phyloP scores from a whole-genome alignment of 768 basidiomycete species.

The Mycena galopus region DNA sequence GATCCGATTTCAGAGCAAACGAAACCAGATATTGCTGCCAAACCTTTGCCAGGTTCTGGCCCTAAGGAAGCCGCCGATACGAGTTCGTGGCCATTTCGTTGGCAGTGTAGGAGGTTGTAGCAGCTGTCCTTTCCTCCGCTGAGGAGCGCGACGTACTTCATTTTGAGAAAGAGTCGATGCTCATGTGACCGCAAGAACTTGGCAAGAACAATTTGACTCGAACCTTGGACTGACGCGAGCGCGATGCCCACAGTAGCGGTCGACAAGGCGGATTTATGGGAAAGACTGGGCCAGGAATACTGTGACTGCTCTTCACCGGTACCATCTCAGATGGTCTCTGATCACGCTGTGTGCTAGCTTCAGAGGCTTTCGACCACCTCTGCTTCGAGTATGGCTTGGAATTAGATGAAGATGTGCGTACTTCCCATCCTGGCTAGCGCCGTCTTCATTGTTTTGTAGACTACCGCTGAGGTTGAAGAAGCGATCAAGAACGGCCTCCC shows the following conservation, averaged over 20 bases:
- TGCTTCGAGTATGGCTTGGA: constrained; percentile 99
- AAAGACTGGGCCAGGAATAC: constrained; percentile 85
- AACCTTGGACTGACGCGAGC: background rate
- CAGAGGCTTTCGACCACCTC: constrained; percentile 94
- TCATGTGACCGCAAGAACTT: constrained; percentile 39
- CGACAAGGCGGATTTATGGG: constrained; percentile 95
- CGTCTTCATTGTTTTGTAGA: constrained; percentile 59
- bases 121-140: constrained; percentile 99
- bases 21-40: constrained; percentile 43
- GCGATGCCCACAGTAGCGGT: constrained; percentile 95
- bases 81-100: constrained; percentile 87
- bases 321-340: constrained; percentile 26
- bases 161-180: constrained; percentile 44
- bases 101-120: constrained; percentile 93
- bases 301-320: constrained; percentile 59
- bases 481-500: constrained; percentile 87
- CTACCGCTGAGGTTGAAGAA: constrained; percentile 88
- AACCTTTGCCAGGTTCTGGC: constrained; percentile 89
- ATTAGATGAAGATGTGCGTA: constrained; percentile 96
- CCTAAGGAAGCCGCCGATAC: constrained; percentile 90
- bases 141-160: constrained; percentile 95
- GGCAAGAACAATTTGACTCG: constrained; percentile 45
- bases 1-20: constrained; percentile 36
- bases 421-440: background rate
- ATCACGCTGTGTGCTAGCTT: constrained; percentile 64